Percentiles rank a stretch among this genome's conserved stretches.
These are phyloP conservation scores for Ophiostoma populinum DNA, from an alignment of 2,329 filamentous ascomycete genomes.

Conservation along the genomic window DNA sequence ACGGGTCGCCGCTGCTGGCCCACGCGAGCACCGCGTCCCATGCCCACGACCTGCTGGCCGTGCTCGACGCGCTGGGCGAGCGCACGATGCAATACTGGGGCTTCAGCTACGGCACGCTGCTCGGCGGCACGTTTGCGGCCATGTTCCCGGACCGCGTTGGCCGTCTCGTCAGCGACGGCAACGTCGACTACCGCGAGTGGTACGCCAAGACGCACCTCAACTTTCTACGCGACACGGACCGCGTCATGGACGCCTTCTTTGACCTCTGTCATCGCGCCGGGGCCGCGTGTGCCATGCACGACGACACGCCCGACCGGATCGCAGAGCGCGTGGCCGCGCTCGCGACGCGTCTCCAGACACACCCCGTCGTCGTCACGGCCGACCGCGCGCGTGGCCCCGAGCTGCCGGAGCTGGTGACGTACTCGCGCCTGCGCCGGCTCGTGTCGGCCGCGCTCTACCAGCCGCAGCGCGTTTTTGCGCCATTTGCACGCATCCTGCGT, in stretches of 20 bases:
- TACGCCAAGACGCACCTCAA: slow-evolving; percentile 26
- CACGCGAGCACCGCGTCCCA: slow-evolving; percentile 27
- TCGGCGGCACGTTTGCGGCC: slow-evolving; percentile 33
- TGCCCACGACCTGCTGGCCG: slow-evolving; percentile 30
- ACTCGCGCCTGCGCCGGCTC: slow-evolving; percentile 27
- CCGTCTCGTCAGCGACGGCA: slow-evolving; percentile 33
- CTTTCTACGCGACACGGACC: slow-evolving; percentile 36
- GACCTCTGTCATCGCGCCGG: slow-evolving; percentile 34
- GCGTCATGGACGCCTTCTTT: slow-evolving; percentile 34
- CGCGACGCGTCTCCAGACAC: slow-evolving; percentile 22
- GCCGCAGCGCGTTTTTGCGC: slow-evolving; percentile 24
- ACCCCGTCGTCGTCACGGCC: slow-evolving; percentile 26
- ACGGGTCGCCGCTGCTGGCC: slow-evolving; percentile 19
- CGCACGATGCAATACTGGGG: slow-evolving; percentile 33
- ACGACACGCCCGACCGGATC: slow-evolving; percentile 20
- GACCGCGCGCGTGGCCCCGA: slow-evolving; percentile 16
- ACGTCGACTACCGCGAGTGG: slow-evolving; percentile 38
- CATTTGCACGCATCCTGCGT: slow-evolving; percentile 25
- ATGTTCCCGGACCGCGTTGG: slow-evolving; percentile 34
- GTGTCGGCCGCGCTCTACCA: slow-evolving; percentile 26
- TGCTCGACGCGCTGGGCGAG: slow-evolving; percentile 24
- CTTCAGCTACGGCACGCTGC: slow-evolving; percentile 35
- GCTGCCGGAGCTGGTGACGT: slow-evolving; percentile 32
- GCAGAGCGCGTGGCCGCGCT: slow-evolving; percentile 22
- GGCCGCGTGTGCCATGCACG: slow-evolving; percentile 29